A percentile compares a stretch with the other conserved stretches of the same genome.
phyloP scores from a whole-genome alignment of 1,284 basidiomycete genomes.

The Rhodotorula sp. region DNA sequence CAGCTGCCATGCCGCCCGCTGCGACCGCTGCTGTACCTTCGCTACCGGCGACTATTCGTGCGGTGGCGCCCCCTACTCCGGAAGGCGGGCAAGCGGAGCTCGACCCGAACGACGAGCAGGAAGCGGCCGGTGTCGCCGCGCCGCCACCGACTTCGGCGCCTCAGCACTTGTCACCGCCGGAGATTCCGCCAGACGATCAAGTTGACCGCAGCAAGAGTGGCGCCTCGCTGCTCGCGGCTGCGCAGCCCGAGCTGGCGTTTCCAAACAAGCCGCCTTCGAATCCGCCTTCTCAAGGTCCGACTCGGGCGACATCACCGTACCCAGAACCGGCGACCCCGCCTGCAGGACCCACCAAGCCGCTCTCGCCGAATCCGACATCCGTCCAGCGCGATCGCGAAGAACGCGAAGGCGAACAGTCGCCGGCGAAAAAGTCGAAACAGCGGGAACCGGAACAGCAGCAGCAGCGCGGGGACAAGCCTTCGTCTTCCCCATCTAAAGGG shows the following conservation, averaged over 20 bases:
- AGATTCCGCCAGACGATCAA: neutral
- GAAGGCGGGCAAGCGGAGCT: neutral
- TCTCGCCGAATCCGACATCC: constrained; percentile 1
- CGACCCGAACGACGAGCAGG: constrained; percentile 3
- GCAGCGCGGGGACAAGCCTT: neutral
- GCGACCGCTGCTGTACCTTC: constrained; percentile 15
- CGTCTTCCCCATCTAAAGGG: no score
- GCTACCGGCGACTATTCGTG: constrained; percentile 17
- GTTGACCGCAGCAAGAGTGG: neutral
- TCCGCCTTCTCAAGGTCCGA: constrained; percentile 3
- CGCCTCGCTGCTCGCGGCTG: constrained; percentile 10
- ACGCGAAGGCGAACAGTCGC: neutral
- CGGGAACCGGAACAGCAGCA: neutral
- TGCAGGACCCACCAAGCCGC: neutral
- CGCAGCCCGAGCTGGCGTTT: constrained; percentile 13
- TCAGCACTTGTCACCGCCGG: constrained; percentile 15
- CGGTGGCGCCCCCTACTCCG: constrained; percentile 9
- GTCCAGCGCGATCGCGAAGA: neutral
- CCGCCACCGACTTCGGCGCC: constrained; percentile 4
- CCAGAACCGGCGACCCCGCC: neutral
- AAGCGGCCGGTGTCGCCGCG: constrained; percentile 2
- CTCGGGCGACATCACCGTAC: neutral
- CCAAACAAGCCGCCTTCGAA: constrained; percentile 1
- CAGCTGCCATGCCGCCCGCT: constrained; percentile 24
- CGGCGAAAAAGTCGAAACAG: neutral